Conservation (phyloP, 768 basidiomycete genomes). For the Lactarius tabidus region DNA sequence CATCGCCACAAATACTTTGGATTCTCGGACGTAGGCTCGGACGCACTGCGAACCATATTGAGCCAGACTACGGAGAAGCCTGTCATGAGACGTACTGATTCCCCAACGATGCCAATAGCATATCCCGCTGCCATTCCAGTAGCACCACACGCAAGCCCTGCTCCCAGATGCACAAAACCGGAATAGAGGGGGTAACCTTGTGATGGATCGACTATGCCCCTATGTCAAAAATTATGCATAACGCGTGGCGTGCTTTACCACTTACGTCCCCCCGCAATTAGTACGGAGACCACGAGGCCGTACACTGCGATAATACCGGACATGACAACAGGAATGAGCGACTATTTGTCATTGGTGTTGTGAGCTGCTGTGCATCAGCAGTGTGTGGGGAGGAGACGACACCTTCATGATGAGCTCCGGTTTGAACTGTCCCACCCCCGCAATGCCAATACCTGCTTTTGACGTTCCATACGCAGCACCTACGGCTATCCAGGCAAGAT, state of each 20-base stretch:
- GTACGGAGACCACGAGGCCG: slow-evolving; percentile 97
- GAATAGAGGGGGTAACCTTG: slow-evolving; percentile 60
- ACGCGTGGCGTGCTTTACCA: slow-evolving; percentile 26
- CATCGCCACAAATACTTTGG: slow-evolving; percentile 92
- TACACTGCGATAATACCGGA: slow-evolving; percentile 99
- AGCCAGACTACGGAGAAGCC: neutral
- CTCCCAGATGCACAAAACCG: slow-evolving; percentile 92
- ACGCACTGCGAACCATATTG: slow-evolving; percentile 49
- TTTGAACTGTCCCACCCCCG: slow-evolving; percentile 88
- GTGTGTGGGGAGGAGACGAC: slow-evolving; percentile 25
- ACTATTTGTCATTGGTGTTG: neutral
- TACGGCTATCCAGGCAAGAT: slow-evolving; percentile 49
- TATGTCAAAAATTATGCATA: slow-evolving; percentile 1
- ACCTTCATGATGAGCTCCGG: slow-evolving; percentile 99
- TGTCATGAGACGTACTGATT: slow-evolving; percentile 52
- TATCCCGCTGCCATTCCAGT: slow-evolving; percentile 97
- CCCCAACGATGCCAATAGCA: slow-evolving; percentile 97
- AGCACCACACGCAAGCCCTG: slow-evolving; percentile 87
- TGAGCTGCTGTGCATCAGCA: neutral
- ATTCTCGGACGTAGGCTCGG: slow-evolving; percentile 95
- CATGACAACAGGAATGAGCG: slow-evolving; percentile 89
- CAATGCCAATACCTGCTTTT: slow-evolving; percentile 95
- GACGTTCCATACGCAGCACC: slow-evolving; percentile 96
- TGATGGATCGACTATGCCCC: slow-evolving; percentile 23
- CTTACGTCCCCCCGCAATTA: slow-evolving; percentile 85